A percentile compares a stretch with the other conserved stretches of the same genome.
phyloP scores from a whole-genome alignment of 306 rosid genomes.

The Canavalia gladiata region DNA sequence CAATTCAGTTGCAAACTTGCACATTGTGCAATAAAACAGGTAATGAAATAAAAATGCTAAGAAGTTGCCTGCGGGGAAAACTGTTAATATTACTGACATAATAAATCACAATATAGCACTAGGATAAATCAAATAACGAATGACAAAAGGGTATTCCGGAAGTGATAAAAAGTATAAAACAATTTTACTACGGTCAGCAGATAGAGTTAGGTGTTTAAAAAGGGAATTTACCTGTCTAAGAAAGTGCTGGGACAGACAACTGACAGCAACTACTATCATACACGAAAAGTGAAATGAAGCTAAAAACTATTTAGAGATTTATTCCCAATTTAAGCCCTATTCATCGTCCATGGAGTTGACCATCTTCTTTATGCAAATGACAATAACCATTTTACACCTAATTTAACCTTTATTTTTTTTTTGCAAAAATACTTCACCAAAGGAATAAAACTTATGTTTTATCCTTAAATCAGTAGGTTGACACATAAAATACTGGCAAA shows the following conservation, averaged over 20 bases:
- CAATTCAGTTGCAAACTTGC: conserved; percentile 23
- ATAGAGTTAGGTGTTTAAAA: neutral
- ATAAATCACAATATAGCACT: conserved; percentile 10
- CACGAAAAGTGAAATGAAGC: neutral
- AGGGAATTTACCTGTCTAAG: conserved; percentile 2
- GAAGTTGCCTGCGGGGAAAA: conserved; percentile 1
- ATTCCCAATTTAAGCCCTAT: neutral
- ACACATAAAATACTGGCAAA: neutral
- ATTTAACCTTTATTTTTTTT: neutral
- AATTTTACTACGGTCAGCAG: conserved; percentile 1
- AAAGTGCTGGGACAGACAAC: neutral
- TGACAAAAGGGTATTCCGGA: neutral
- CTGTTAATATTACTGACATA: neutral
- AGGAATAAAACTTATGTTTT: neutral
- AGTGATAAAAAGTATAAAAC: neutral
- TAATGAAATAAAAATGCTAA: conserved; percentile 20
- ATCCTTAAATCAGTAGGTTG: neutral
- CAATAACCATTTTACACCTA: neutral
- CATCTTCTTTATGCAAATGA: conserved; percentile 12
- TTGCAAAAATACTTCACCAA: conserved; percentile 1
- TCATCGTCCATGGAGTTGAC: conserved; percentile 19
- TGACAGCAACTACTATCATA: conserved; percentile 5
- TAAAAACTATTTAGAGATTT: neutral
- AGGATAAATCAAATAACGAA: neutral
- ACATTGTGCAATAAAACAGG: conserved; percentile 12